A percentile compares a stretch with the other conserved stretches of the same genome.
Evolutionary conservation across 148 eudicot genomes (phyloP).

Genomic region (Chenopodium berlandieri): DNA sequence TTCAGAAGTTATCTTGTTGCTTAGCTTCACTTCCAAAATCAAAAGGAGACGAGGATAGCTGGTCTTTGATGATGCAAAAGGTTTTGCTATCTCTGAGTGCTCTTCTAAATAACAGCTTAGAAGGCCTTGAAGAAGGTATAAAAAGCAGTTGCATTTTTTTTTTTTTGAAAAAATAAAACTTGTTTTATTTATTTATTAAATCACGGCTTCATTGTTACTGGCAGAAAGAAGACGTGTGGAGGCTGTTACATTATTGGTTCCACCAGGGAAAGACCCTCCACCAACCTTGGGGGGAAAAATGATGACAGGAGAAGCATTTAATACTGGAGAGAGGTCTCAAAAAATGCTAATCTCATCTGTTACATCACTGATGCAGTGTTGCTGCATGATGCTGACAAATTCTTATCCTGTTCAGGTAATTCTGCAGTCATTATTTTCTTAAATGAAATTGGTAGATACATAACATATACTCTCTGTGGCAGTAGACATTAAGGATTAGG

Average conservation of each 20-base stretch:
- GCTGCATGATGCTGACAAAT: constrained; percentile 64
- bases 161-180: no score
- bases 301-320: constrained; percentile 34
- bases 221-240: constrained; percentile 56
- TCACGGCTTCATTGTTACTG: constrained; percentile 12
- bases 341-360: constrained; percentile 49
- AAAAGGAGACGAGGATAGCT: constrained; percentile 81
- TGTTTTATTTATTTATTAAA: background rate
- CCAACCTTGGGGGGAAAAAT: constrained; percentile 63
- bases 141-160: background rate
- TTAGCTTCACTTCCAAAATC: constrained; percentile 85
- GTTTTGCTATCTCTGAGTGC: constrained; percentile 48
- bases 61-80: constrained; percentile 84
- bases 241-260: constrained; percentile 52
- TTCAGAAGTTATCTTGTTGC: constrained; percentile 74
- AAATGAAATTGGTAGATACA: background rate
- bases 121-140: constrained; percentile 90
- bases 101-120: constrained; percentile 68
- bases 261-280: constrained; percentile 73
- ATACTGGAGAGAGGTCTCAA: constrained; percentile 46
- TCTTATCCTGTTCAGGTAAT: constrained; percentile 76
- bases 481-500: background rate
- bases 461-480: background rate
- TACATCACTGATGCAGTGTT: constrained; percentile 59
- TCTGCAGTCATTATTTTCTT: background rate